Conservation (phyloP, 257 asterid genomes). For the Fraxinus pennsylvanica region DNA sequence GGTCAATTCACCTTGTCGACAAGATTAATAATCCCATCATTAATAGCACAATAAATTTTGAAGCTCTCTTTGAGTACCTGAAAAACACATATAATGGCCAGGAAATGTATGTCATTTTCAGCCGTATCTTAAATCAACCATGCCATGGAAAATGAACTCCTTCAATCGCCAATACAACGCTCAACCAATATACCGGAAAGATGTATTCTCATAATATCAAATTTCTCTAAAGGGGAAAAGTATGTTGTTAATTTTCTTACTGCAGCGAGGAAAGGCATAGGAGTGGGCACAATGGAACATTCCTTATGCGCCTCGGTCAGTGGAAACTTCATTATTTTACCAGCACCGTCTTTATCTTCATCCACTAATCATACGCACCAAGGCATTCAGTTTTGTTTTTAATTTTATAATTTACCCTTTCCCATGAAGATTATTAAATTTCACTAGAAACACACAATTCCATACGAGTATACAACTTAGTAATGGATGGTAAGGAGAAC, state of each 20-base stretch:
- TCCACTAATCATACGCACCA: neutral
- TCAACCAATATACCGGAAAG: too few species aligned
- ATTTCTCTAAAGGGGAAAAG: neutral
- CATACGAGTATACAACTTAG: neutral
- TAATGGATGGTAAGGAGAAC: slow-evolving; percentile 8
- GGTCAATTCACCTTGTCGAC: slow-evolving; percentile 81
- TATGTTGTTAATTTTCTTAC: neutral
- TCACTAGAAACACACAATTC: neutral
- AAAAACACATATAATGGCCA: slow-evolving; percentile 23
- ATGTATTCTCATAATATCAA: neutral
- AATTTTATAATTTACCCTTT: neutral
- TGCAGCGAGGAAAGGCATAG: neutral
- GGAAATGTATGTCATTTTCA: slow-evolving; percentile 6
- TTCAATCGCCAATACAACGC: too few species aligned
- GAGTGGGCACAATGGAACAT: neutral
- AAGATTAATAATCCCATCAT: slow-evolving; percentile 97
- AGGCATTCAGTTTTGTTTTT: slow-evolving; percentile 4
- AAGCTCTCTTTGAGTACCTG: slow-evolving; percentile 99
- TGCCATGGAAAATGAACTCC: neutral
- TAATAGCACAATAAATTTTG: slow-evolving; percentile 88
- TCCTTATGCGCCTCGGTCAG: neutral
- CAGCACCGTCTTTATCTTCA: neutral
- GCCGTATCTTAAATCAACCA: neutral
- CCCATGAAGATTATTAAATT: slow-evolving; percentile 11
- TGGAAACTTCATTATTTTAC: neutral